Evolutionary conservation across 768 basidiomycete genomes (phyloP).

Genomic region (Boletus pseudopeckii): DNA sequence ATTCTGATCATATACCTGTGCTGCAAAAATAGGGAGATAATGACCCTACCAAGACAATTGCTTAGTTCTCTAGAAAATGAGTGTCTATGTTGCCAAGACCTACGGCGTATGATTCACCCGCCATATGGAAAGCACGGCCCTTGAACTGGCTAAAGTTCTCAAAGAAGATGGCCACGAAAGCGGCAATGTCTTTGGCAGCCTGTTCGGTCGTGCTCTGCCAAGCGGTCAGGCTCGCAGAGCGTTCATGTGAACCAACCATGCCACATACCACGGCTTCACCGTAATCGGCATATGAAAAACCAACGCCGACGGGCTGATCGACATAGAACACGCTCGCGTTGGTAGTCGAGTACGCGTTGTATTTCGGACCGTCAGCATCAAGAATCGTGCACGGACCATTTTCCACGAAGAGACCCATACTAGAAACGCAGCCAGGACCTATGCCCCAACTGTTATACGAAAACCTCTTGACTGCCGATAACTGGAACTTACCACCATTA

Average conservation of each 20-base stretch:
- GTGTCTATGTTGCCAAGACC: not conserved
- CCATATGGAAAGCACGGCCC: constrained; percentile 55
- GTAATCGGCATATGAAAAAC: constrained; percentile 42
- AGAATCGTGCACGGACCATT: constrained; percentile 16
- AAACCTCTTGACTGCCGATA: too few species aligned
- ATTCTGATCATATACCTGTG: constrained; percentile 45
- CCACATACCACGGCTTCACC: constrained; percentile 34
- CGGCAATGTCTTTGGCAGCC: constrained; percentile 62
- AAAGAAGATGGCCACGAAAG: constrained; percentile 68
- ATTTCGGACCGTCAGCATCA: constrained; percentile 42
- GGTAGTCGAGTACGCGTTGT: constrained; percentile 42
- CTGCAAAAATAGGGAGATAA: constrained; percentile 46
- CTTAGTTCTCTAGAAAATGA: not conserved
- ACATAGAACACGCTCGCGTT: constrained; percentile 49
- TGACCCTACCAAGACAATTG: constrained; percentile 35
- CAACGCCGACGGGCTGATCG: constrained; percentile 40
- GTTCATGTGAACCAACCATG: constrained; percentile 2
- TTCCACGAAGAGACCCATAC: constrained; percentile 68
- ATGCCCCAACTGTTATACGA: not conserved
- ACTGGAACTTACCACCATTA: constrained; percentile 45
- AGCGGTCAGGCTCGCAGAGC: not conserved
- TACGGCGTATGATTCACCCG: constrained; percentile 53
- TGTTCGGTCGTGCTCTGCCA: constrained; percentile 55
- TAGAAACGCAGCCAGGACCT: constrained; percentile 50
- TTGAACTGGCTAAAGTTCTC: constrained; percentile 67